Conservation (phyloP, 345 rosid genomes). For the Linum trigynum region DNA sequence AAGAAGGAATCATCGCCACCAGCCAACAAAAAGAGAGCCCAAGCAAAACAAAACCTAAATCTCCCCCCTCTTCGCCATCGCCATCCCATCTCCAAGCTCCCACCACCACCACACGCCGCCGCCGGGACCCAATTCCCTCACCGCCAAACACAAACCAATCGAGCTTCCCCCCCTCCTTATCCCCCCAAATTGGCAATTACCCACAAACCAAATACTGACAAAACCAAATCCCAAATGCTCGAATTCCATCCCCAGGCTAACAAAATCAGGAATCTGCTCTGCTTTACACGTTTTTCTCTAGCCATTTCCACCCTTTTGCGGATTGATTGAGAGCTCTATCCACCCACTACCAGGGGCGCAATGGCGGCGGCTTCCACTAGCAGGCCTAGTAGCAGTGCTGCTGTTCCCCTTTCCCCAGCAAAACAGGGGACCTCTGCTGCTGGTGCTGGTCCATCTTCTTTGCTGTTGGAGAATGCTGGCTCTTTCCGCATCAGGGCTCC, state of each 20-base stretch:
- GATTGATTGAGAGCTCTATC: background rate
- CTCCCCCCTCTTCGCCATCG: background rate
- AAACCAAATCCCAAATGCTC: background rate
- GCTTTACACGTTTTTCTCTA: background rate
- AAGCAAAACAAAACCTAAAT: background rate
- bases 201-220: background rate
- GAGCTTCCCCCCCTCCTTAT: background rate
- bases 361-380: background rate
- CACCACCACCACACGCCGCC: background rate
- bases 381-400: background rate
- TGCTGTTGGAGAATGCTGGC: constrained; percentile 16
- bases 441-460: constrained; percentile 22
- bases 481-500: constrained; percentile 68
- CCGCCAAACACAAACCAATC: background rate
- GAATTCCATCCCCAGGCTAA: background rate
- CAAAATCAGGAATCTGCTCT: background rate
- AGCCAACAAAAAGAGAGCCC: background rate
- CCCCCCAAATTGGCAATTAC: background rate
- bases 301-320: background rate
- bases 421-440: constrained; percentile 19
- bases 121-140: background rate
- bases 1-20: background rate
- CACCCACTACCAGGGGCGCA: background rate
- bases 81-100: background rate
- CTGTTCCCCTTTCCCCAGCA: constrained; percentile 23